Percentiles rank a stretch among this genome's conserved stretches.
These are phyloP conservation scores for Tolypocladium inflatum DNA, from an alignment of 2,329 filamentous ascomycete species.

Conservation along the genomic window DNA sequence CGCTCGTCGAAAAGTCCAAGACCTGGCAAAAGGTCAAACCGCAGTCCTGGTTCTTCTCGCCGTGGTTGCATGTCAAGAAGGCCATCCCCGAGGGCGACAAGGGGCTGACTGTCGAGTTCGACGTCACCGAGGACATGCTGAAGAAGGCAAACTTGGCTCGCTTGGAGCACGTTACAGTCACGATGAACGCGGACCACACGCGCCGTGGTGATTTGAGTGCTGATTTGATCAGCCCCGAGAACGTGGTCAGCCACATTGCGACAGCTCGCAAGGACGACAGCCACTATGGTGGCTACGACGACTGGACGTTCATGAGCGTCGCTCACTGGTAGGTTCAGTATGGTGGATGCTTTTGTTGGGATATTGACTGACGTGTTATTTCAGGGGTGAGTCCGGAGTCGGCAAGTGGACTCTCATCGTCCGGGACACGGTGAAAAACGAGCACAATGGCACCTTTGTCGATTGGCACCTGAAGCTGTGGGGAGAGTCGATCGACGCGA, in stretches of 20 bases:
- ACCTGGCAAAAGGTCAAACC: constrained; percentile 84
- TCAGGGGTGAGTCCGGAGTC: constrained; percentile 75
- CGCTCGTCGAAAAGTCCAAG: constrained; percentile 77
- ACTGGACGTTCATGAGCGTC: constrained; percentile 99
- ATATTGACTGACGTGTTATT: neutral
- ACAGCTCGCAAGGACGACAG: constrained; percentile 63
- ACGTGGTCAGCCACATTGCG: constrained; percentile 75
- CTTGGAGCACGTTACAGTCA: constrained; percentile 90
- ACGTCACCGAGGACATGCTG: constrained; percentile 74
- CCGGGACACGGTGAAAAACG: constrained; percentile 74
- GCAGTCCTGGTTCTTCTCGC: constrained; percentile 88
- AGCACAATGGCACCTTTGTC: constrained; percentile 65
- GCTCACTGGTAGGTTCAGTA: constrained; percentile 67
- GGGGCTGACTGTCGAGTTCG: constrained; percentile 70
- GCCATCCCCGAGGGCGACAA: constrained; percentile 74
- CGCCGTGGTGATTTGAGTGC: constrained; percentile 87
- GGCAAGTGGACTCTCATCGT: constrained; percentile 89
- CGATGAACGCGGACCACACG: constrained; percentile 89
- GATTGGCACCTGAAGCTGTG: constrained; percentile 94
- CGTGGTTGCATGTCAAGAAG: constrained; percentile 86
- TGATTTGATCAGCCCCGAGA: constrained; percentile 76
- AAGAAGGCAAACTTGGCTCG: constrained; percentile 73
- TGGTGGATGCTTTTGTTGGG: neutral
- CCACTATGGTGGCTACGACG: constrained; percentile 61
- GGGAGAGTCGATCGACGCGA: constrained; percentile 75